phyloP scores from a whole-genome alignment of 2,329 filamentous ascomycete genomes.

The Sclerotinia spermophila region DNA sequence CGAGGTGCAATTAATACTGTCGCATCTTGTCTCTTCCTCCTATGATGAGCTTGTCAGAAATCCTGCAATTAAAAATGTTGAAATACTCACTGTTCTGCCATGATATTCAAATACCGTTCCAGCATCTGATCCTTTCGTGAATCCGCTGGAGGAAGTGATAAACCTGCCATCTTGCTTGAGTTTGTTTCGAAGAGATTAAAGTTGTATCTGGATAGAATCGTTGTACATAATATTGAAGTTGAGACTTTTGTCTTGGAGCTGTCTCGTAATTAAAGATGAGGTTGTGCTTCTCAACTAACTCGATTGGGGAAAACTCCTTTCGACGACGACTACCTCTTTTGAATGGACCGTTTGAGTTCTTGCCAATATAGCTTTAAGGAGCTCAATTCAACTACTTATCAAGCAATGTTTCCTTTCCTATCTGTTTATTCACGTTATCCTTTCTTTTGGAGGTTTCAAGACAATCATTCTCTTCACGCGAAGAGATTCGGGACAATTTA shows the following conservation, averaged over 20 bases:
- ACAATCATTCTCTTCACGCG: not conserved
- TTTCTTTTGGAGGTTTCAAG: not conserved
- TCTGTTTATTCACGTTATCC: not conserved
- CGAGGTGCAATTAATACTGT: no score
- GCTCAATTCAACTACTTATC: not conserved
- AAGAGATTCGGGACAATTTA: no score
- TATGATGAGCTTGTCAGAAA: not conserved
- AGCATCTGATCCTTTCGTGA: not conserved
- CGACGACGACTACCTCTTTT: not conserved
- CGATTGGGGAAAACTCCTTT: not conserved
- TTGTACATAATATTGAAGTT: not conserved
- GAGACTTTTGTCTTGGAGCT: not conserved
- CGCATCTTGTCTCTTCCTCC: not conserved
- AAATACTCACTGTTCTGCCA: not conserved
- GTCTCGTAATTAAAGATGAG: not conserved
- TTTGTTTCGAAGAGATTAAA: no score
- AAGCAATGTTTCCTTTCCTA: not conserved
- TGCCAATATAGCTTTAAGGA: not conserved
- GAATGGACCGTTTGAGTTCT: not conserved
- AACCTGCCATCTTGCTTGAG: not conserved
- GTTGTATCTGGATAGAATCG: no score
- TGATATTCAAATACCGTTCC: not conserved
- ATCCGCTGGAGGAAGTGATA: not conserved
- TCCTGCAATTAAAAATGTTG: not conserved
- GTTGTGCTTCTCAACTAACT: not conserved